Conservation (phyloP, 2,329 filamentous ascomycete species). For the Aspergillus transmontanensis region DNA sequence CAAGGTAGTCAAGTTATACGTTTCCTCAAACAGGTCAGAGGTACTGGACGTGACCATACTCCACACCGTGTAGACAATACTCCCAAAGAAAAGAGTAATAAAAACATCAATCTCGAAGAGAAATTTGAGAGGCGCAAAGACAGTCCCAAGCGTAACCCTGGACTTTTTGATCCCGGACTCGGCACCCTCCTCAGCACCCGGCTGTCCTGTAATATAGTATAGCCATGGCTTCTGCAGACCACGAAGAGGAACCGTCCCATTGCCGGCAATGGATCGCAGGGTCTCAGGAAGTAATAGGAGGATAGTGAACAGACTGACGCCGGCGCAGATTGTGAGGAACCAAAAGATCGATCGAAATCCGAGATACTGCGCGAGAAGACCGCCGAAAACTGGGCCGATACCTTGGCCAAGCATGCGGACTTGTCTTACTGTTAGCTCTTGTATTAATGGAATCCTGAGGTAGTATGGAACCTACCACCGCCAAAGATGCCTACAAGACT, state of each 20-base stretch:
- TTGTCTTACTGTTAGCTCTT: neutral
- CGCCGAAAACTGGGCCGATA: neutral
- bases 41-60: neutral
- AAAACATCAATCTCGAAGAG: neutral
- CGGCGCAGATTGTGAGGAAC: neutral
- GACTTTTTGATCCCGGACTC: neutral
- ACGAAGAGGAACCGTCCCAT: neutral
- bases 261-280: neutral
- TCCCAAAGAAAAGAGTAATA: neutral
- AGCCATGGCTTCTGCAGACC: neutral
- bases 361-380: neutral
- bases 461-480: neutral
- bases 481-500: constrained; percentile 35
- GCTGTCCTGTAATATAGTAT: neutral
- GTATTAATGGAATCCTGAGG: accelerated
- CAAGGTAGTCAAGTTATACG: neutral
- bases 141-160: neutral
- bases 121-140: neutral
- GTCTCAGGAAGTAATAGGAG: neutral
- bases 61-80: neutral
- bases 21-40: neutral
- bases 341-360: neutral
- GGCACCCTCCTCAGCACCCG: neutral
- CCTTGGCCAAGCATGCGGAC: neutral
- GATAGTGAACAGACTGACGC: neutral